These are phyloP conservation scores for Xylariaceae sp. DNA, from an alignment of 2,329 filamentous ascomycete genomes.

Conservation along the genomic window DNA sequence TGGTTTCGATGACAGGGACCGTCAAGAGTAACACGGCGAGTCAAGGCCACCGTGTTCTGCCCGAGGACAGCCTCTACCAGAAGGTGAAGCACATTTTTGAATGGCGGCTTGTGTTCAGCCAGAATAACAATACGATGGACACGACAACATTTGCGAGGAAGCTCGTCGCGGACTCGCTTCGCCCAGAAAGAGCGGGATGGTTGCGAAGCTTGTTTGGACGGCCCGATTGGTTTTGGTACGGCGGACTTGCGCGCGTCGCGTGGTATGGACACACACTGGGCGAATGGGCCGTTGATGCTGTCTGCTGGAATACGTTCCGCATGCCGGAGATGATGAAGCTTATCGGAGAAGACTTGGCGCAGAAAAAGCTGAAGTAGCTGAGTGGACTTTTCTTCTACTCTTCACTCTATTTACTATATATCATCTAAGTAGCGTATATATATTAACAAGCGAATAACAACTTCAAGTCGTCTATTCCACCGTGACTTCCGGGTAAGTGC, in stretches of 20 bases:
- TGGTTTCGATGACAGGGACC: slow-evolving; percentile 62
- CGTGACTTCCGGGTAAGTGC: no score
- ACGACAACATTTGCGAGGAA: slow-evolving; percentile 52
- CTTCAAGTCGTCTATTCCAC: no score
- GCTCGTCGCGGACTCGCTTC: slow-evolving; percentile 52
- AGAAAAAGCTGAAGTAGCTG: slow-evolving; percentile 34
- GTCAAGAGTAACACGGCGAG: slow-evolving; percentile 58
- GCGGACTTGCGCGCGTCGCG: slow-evolving; percentile 41
- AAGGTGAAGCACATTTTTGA: slow-evolving; percentile 55
- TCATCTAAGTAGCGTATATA: not conserved
- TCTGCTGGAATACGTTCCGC: slow-evolving; percentile 45
- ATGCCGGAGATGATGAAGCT: slow-evolving; percentile 43
- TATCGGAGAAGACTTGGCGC: slow-evolving; percentile 33
- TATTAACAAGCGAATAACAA: not conserved
- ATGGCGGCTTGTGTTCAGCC: slow-evolving; percentile 54
- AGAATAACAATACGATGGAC: slow-evolving; percentile 53
- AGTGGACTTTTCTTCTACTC: not conserved
- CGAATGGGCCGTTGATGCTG: slow-evolving; percentile 48
- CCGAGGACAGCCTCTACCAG: slow-evolving; percentile 54
- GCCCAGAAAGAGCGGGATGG: slow-evolving; percentile 43
- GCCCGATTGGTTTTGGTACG: slow-evolving; percentile 52
- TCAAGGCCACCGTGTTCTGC: slow-evolving; percentile 50
- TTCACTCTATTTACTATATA: not conserved
- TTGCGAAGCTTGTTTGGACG: slow-evolving; percentile 48
- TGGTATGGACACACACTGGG: slow-evolving; percentile 45